Evolutionary conservation across 192 early-diverging fungal species (phyloP).

Genomic region (Coemansia sp.): DNA sequence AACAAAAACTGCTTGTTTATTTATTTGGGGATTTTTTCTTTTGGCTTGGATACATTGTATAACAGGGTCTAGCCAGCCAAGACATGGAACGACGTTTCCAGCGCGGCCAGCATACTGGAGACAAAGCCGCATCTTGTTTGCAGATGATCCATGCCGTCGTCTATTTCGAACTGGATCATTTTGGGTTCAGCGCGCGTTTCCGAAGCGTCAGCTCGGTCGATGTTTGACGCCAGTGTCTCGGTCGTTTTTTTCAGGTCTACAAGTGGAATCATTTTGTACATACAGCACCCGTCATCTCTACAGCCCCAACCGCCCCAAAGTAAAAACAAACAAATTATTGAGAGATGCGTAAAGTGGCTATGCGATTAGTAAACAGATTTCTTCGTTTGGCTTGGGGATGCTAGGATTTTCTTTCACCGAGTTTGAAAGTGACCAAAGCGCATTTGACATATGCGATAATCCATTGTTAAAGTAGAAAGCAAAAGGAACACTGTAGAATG

Average conservation of each 20-base stretch:
- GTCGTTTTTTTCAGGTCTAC: neutral
- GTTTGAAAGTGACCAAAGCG: too few relatives aligned
- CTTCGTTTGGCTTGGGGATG: too few relatives aligned
- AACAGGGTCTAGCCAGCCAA: neutral
- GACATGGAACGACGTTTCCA: neutral
- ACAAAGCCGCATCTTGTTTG: neutral
- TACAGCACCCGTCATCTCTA: neutral
- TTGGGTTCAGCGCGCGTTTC: neutral
- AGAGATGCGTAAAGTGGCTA: neutral
- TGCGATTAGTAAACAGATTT: too few relatives aligned
- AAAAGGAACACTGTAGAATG: neutral
- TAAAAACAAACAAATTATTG: neutral
- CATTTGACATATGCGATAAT: too few relatives aligned
- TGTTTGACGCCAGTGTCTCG: neutral
- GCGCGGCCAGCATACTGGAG: neutral
- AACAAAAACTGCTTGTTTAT: too few relatives aligned
- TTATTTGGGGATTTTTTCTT: constrained; percentile 1
- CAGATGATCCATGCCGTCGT: neutral
- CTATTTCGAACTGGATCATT: constrained; percentile 8
- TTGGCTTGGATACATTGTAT: neutral
- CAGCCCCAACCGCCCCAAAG: neutral
- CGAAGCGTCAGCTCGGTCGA: neutral
- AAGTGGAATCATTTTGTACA: constrained; percentile 1
- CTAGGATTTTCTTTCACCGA: too few relatives aligned
- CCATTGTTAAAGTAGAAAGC: too few relatives aligned